Conservation (phyloP, 2,329 filamentous ascomycete genomes). For the Colletotrichum salicis region DNA sequence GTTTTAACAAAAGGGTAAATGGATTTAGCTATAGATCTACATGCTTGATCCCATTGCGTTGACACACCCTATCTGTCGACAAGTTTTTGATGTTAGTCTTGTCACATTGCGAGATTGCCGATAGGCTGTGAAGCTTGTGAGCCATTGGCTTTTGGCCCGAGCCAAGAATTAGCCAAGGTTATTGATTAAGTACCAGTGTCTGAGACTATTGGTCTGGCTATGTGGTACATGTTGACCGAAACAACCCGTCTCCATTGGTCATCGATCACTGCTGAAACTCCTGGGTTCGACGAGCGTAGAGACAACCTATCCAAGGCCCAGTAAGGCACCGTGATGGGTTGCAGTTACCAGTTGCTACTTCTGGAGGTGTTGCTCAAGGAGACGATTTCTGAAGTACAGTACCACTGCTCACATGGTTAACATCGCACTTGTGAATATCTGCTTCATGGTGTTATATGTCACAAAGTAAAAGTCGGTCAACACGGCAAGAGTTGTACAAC, state of each 20-base stretch:
- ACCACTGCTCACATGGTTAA: background rate
- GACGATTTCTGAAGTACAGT: background rate
- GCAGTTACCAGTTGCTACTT: background rate
- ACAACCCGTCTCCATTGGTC: background rate
- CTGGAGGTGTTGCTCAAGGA: too few species aligned
- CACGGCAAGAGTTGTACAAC: too few species aligned
- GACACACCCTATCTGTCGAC: conserved; percentile 16
- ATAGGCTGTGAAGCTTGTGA: background rate
- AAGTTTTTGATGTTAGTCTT: background rate
- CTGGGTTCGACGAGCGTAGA: background rate
- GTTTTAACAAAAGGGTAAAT: background rate
- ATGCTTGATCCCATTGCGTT: background rate
- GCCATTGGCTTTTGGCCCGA: background rate
- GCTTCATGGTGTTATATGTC: background rate
- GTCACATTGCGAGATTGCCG: background rate
- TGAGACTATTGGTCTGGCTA: background rate
- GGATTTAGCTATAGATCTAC: background rate
- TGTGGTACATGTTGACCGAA: background rate
- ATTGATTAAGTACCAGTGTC: background rate
- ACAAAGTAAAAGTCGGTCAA: background rate
- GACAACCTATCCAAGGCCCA: background rate
- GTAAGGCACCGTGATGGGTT: too few species aligned
- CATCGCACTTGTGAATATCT: background rate
- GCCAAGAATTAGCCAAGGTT: background rate
- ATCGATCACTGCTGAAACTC: background rate